Evolutionary conservation across 2,329 filamentous ascomycete genomes (phyloP).

Genomic region (Neoascochyta sp.): DNA sequence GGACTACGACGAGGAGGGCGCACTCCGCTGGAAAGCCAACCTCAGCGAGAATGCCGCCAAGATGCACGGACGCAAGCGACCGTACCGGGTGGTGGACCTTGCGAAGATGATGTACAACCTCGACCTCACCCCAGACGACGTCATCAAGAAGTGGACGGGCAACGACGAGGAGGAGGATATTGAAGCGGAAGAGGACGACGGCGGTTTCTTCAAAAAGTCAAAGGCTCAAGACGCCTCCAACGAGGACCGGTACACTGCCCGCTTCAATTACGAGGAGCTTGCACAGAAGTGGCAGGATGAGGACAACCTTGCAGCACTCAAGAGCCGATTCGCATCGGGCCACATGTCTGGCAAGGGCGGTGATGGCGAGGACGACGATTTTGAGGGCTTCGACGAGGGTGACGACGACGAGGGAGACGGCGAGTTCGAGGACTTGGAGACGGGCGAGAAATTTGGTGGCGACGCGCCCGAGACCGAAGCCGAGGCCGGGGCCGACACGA

Average conservation of each 20-base stretch:
- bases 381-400: conserved; percentile 56
- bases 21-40: conserved; percentile 82
- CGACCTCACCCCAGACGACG: conserved; percentile 68
- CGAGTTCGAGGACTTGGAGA: conserved; percentile 81
- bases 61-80: conserved; percentile 65
- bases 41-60: conserved; percentile 70
- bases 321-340: conserved; percentile 70
- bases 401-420: conserved; percentile 67
- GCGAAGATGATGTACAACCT: conserved; percentile 87
- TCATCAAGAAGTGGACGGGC: conserved; percentile 76
- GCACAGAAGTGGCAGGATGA: conserved; percentile 81
- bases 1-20: conserved; percentile 66
- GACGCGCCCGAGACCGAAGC: conserved; percentile 41
- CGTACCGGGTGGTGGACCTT: conserved; percentile 77
- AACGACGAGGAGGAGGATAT: conserved; percentile 53
- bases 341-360: conserved; percentile 50
- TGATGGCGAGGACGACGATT: conserved; percentile 43
- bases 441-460: conserved; percentile 58
- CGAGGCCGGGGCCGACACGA: conserved; percentile 47
- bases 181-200: conserved; percentile 57
- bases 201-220: conserved; percentile 60
- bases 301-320: conserved; percentile 71
- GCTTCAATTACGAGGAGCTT: conserved; percentile 74
- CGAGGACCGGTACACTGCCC: conserved; percentile 76
- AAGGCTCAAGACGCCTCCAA: conserved; percentile 48